Base-by-base conservation (phyloP, 306 rosid genomes). In the Glycine soja region DNA sequence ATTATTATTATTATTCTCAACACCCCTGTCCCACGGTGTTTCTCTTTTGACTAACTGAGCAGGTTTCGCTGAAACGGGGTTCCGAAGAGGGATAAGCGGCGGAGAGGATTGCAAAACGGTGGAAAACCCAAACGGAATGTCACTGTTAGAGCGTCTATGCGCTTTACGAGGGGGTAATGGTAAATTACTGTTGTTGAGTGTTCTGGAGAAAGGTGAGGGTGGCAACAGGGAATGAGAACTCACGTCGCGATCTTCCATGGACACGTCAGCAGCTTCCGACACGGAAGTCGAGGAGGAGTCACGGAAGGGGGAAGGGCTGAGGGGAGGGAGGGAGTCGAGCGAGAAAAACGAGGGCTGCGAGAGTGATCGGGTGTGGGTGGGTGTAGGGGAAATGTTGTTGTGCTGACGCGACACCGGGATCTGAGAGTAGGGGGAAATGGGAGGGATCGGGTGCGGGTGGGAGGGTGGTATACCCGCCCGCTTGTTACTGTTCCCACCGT, bases 401-500 rank as follows among this genome's bases (percentile, higher is more conserved):
- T 11, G 92, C 11, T 87, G 87, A 46, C 95, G 85, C 6, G 95
- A 81, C 53, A 88, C 86, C 8, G 97, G 94, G 92, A 95, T 93
- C 97, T 95, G 97, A 18, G 99, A 95, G 77, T 89, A 93, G 0
- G 97, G 97, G 0, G 97, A 93, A 87, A 95, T 75, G 61, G 99
- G 99, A 2, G 95, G 97, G 86, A 92, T 89, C 92, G 90, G 98
- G 80, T 91, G 86, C 10, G 97, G 94, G 74, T 94, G 95, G 0
- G 98, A 91, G 6, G 98, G 98, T 13, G 97, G 98, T 16, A 92
- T 94, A 19, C 97, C 97, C 7, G 59, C 72, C 70, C 97, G 80
- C 51, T 87, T 90, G 75, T 52, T 77, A 38, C 43, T 57, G 65
- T 82, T 61, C 34, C 46, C 77, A 13, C 32, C 64, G 4, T 15